A percentile compares a stretch with the other conserved stretches of the same genome.
Evolutionary conservation across 1,139 yeast species (phyloP).

Genomic region (Debaryomyces sp.): DNA sequence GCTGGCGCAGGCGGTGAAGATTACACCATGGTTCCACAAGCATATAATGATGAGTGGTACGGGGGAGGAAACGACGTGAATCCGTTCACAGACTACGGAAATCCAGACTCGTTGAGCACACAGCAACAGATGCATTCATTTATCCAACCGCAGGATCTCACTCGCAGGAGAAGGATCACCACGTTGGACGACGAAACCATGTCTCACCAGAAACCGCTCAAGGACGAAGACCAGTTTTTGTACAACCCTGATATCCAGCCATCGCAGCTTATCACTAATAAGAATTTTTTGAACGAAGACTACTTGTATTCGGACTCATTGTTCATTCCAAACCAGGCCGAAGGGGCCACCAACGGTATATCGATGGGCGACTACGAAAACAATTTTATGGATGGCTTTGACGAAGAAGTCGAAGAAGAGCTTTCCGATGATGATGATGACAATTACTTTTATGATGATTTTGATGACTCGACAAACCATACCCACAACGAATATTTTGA

Average conservation of each 20-base stretch:
- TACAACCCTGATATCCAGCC: conserved; percentile 50
- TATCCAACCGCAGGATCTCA: conserved; percentile 19
- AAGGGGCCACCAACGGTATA: background rate
- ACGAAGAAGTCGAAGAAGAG: conserved; percentile 40
- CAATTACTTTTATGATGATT: conserved; percentile 42
- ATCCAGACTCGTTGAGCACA: conserved; percentile 35
- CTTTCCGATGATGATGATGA: conserved; percentile 41
- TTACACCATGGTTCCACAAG: background rate
- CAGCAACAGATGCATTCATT: conserved; percentile 12
- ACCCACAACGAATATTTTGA: conserved; percentile 9
- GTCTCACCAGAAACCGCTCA: conserved; percentile 21
- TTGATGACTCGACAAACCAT: conserved; percentile 25
- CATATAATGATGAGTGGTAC: background rate
- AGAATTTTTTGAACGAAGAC: conserved; percentile 13
- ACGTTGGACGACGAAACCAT: conserved; percentile 35
- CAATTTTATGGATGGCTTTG: conserved; percentile 31
- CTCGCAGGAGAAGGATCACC: conserved; percentile 34
- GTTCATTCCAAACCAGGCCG: conserved; percentile 10
- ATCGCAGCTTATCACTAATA: conserved; percentile 36
- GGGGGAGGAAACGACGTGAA: conserved; percentile 15
- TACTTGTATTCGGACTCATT: conserved; percentile 12
- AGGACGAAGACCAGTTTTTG: conserved; percentile 42
- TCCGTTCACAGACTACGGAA: conserved; percentile 34
- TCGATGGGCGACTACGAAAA: conserved; percentile 6
- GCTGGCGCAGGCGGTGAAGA: background rate